Base-by-base conservation (phyloP, 1,284 basidiomycete species). In the Tilletiaria anomala region DNA sequence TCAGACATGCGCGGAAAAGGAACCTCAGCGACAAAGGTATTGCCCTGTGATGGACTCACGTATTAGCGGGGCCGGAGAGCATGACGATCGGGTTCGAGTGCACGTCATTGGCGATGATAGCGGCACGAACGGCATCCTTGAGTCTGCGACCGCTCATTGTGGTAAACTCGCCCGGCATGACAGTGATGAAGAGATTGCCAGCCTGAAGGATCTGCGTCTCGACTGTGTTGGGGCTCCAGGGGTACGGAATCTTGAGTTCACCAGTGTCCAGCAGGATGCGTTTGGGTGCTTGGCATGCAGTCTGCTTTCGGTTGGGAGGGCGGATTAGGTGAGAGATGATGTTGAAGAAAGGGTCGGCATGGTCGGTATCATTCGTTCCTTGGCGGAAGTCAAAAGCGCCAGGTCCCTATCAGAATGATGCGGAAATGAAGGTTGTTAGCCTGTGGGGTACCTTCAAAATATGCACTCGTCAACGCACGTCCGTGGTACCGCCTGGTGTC, bases 401-500 rank as follows among this genome's bases (percentile, higher is more conserved):
- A 1, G 83, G 82, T 0, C 83, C 83, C 8, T 29, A n/a, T n/a
- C n/a, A n/a, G n/a, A n/a, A n/a, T n/a, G n/a, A n/a, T n/a, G n/a
- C n/a, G n/a, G n/a, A n/a, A n/a, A n/a, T n/a, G n/a, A n/a, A n/a
- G n/a, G n/a, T n/a, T n/a, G n/a, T n/a, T n/a, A n/a, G n/a, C n/a
- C n/a, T n/a, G n/a, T n/a, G n/a, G n/a, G n/a, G n/a, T n/a, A n/a
- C n/a, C n/a, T n/a, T n/a, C n/a, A n/a, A n/a, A n/a, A n/a, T n/a
- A n/a, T n/a, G n/a, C n/a, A n/a, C n/a, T n/a, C n/a, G n/a, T n/a
- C n/a, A n/a, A n/a, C n/a, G n/a, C n/a, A n/a, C n/a, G 45, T 57
- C 82, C 76, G 82, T 83, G 17, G 82, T 84, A 53, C 82, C 82
- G 39, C 80, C 82, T n/a, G n/a, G n/a, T n/a, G n/a, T n/a, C n/a